Base-by-base conservation (phyloP, 768 basidiomycete species). In the Rossbeevera mucosa region DNA sequence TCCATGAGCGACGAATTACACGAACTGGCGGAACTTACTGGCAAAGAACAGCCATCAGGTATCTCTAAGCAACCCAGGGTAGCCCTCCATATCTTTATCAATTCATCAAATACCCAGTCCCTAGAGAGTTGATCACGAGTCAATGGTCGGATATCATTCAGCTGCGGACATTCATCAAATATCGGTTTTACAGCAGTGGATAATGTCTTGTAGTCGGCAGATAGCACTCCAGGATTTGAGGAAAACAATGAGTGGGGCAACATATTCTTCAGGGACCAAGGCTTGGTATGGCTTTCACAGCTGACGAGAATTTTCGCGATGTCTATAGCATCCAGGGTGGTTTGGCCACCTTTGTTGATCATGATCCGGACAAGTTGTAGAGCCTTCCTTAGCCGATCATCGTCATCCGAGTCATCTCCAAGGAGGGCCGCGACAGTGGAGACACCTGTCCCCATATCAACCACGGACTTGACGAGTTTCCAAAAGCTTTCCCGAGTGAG, bases 371-470 rank as follows among this genome's bases (percentile, higher is more conserved):
- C 67, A 14, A 85, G 64, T 4, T 69, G 66, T 22, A 88, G 59
- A 0, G 76, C 75, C 9, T 76, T 74, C 44, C 63, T 66, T n/a
- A 85, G 62, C 28, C 63, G 56, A 29, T 68, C 65, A 21, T 77
- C 75, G 8, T 80, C 74, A 9, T 68, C 69, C 8, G 58, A 62
- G 31, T 68, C 68, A 22, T 71, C 66, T 13, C 73, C 73, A 6
- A 88, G 73, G 6, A 84, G 66, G 1, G 77, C 82, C 1, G 75
- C 82, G 6, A 87, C 71, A 13, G 77, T 77, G 4, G 78, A 71
- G 4, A 83, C 67, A 0, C 86, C 86, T 2, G 80, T 77, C 11
- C 82, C 68, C 72, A 81, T 76, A 54, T 83, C 81, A 18, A 83
- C 69, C 7, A 85, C 74, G 16, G 74, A 72, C 50, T 68, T 70